Base-by-base conservation (phyloP, 2,329 filamentous ascomycete species). In the Biscogniauxia sp. region DNA sequence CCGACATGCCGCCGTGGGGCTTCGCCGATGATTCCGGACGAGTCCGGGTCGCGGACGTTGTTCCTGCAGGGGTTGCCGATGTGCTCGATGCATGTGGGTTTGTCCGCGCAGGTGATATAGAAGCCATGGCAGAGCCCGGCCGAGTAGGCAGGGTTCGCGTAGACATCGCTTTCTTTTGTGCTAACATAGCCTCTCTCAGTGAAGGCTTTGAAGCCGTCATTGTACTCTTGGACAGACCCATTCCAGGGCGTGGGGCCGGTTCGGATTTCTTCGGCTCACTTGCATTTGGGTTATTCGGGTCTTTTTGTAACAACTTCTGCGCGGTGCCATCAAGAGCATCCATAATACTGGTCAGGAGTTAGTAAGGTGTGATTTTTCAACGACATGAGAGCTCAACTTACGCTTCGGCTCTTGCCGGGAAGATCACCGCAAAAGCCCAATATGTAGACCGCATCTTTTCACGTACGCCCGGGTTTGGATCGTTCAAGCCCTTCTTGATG, bases 391-490 rank as follows among this genome's bases (percentile, higher is more conserved):
- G 32, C 41, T 53, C 9, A 45, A 81, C 88, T 80, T 80, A 92
- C 84, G 79, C 79, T 70, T 94, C 89, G 49, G 92, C 93, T 71
- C 84, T 87, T 20, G 88, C 82, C 2, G 90, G 89, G 91, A 93
- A 98, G 19, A 92, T 82, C 37, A 80, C 80, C 61, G 88, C 86
- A 73, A 93, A 97, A 0, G 81, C 80, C 95, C 95, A 99, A 75
- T 91, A 99, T 0, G 92, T 91, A 45, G 86, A 84, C 68, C 95
- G 87, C 82, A 91, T 94, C 65, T 87, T 88, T 75, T 97, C 93
- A 69, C 95, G 87, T 53, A 98, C 94, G 28, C 89, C 90, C 7
- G 93, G 93, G 70, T 98, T 97, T 13, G 94, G 83, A 78, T 99
- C 95, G 20, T 82, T 82, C n/a, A 99, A 82, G 0, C 94, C 91